Base-by-base conservation (phyloP, 192 early-diverging fungal species). In the Umbelopsis ramanniana region DNA sequence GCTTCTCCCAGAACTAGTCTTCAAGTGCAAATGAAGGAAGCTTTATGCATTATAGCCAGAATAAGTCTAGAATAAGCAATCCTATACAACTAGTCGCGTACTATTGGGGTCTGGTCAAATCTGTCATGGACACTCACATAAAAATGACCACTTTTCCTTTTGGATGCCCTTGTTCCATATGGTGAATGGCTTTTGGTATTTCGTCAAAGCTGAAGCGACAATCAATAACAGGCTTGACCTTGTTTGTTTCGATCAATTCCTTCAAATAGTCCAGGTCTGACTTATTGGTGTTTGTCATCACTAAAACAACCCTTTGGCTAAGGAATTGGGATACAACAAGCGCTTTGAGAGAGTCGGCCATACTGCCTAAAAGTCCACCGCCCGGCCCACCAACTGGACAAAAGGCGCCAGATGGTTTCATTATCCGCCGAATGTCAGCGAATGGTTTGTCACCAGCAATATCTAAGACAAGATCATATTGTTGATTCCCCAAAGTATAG, bases 391-490 rank as follows among this genome's bases (percentile, higher is more conserved):
- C 48, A 1, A 50, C 48, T 50, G 48, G 48, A 21, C 48, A 50
- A 50, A 12, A 50, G 9, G n/a, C 19, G 15, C 48, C 48, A 6
- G 6, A 3, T 12, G 48, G 48, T 19, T 50, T 50, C 17, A 50
- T 1, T 21, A 50, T 15, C 5, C 48, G 48, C 48, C 48, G 15
- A 21, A 50, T n/a, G 17, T 50, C 48, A n/a, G 48, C 15, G 15
- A 50, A 50, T 17, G 48, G 15, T 50, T 50, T 50, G 55, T 60
- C 26, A 5, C 83, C 83, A 14, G 84, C 76, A 14, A 74, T 76
- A 37, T 86, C 85, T 24, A 81, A 53, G 19, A 86, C 37, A 37
- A 86, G 29, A 46, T 85, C 84, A 74, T 78, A 83, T 3, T 66
- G 68, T 5, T 57, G 63, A 24, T 71, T 48, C 8, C 72, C 75